Base-by-base conservation (phyloP, 768 basidiomycete genomes). In the Scleroderma bovista region DNA sequence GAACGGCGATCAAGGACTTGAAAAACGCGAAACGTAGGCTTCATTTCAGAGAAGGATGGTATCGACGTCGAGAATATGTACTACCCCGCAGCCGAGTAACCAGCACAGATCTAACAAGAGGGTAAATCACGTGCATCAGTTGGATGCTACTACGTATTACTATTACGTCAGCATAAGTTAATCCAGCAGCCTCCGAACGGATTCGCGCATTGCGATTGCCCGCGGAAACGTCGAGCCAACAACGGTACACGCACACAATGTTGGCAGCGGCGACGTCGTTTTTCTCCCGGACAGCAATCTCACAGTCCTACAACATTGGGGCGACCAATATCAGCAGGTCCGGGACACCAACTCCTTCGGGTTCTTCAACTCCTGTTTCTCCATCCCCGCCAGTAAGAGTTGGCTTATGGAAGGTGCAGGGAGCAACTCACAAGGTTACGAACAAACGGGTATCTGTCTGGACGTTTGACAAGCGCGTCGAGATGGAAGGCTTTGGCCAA, bases 381-480 rank as follows among this genome's bases (percentile, higher is more conserved):
- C 48, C 71, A 5, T 60, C 75, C 9, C 62, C 68, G 41, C 63
- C 85, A 13, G 81, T 88, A 52, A 74, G 70, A 55, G 80, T 93
- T 9, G 95, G 95, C 2, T 69, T 91, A 47, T 98, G 96, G 96
- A 85, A 77, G 60, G 86, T 98, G 1, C 83, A 93, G 53, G 75
- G 82, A 2, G 96, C 88, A 2, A 79, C 77, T 17, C 94, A 97
- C 69, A 95, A 92, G 71, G 81, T 86, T 46, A 97, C 89, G 2
- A 79, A 77, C 55, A 96, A 97, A 68, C 84, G 83, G 50, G 94
- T 97, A 6, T 88, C 86, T 16, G 84, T 99, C 16, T 99, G 95
- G 95, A 77, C 78, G 23, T 87, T 88, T 56, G 93, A 98, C 63
- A 97, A 97, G 72, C 75, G 79, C 50, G 73, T 75, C 0, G 90